Evolutionary conservation across 306 rosid species (phyloP).

Genomic region (Vicia faba): DNA sequence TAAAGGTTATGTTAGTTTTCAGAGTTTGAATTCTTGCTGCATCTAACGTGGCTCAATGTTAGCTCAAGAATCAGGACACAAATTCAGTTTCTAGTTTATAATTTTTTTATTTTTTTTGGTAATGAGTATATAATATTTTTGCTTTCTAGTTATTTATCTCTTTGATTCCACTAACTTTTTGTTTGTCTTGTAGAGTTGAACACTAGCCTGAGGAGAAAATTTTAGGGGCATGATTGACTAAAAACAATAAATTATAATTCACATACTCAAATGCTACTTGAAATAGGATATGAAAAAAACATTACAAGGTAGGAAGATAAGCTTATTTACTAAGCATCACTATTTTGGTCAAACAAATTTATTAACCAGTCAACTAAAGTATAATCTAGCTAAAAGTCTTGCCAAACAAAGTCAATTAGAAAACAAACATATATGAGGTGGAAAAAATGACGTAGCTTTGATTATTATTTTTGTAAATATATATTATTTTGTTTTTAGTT

Average conservation of each 20-base stretch:
- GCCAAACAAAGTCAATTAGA: neutral
- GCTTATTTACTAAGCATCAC: neutral
- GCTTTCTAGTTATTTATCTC: slow-evolving; percentile 14
- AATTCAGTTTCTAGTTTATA: neutral
- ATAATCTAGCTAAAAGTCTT: neutral
- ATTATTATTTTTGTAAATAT: too few species aligned
- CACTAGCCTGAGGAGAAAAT: neutral
- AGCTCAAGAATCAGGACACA: slow-evolving; percentile 17
- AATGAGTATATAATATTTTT: neutral
- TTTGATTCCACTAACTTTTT: neutral
- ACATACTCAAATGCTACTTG: neutral
- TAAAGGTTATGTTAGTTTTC: neutral
- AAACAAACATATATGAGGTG: neutral
- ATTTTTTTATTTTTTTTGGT: neutral
- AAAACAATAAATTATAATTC: neutral
- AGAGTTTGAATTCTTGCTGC: neutral
- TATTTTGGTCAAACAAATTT: neutral
- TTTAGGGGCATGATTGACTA: neutral
- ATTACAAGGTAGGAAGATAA: neutral
- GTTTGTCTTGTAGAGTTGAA: neutral
- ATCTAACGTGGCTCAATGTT: neutral
- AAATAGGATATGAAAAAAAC: neutral
- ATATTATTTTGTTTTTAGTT: too few species aligned
- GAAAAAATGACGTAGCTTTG: too few species aligned
- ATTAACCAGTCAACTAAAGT: neutral